These are phyloP conservation scores for Paraglomus occultum DNA, from an alignment of 192 early-diverging fungal genomes.

Conservation along the genomic window DNA sequence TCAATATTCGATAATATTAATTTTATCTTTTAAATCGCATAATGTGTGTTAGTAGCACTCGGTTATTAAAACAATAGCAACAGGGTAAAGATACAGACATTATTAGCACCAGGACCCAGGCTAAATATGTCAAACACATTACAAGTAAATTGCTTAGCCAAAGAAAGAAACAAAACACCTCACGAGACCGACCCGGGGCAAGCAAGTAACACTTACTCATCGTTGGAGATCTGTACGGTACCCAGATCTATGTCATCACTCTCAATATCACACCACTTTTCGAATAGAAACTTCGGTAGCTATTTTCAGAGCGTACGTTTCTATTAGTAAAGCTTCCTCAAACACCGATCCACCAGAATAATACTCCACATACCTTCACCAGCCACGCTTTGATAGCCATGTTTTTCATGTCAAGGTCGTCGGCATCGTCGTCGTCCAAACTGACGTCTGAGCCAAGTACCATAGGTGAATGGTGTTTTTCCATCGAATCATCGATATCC, in stretches of 20 bases:
- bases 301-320: not conserved
- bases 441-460: no score
- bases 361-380: conserved; percentile 61
- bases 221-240: conserved; percentile 1
- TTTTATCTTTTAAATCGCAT: conserved; percentile 31
- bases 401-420: conserved; percentile 65
- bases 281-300: conserved; percentile 64
- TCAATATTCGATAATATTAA: conserved; percentile 67
- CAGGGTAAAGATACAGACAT: not conserved
- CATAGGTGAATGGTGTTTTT: no score
- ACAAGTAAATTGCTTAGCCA: not conserved
- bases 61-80: not conserved
- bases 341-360: not conserved
- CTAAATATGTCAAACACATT: not conserved
- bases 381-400: conserved; percentile 83
- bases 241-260: conserved; percentile 33
- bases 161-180: not conserved
- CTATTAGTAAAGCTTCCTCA: not conserved
- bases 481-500: no score
- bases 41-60: not conserved
- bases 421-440: conserved; percentile 62
- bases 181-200: not conserved
- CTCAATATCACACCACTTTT: conserved; percentile 71
- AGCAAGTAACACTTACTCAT: no score
- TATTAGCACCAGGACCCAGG: not conserved